Percentiles rank a stretch among this genome's conserved stretches.
Conservation (phyloP, 2,329 filamentous ascomycete species). For the Neofusicoccum ribis region DNA sequence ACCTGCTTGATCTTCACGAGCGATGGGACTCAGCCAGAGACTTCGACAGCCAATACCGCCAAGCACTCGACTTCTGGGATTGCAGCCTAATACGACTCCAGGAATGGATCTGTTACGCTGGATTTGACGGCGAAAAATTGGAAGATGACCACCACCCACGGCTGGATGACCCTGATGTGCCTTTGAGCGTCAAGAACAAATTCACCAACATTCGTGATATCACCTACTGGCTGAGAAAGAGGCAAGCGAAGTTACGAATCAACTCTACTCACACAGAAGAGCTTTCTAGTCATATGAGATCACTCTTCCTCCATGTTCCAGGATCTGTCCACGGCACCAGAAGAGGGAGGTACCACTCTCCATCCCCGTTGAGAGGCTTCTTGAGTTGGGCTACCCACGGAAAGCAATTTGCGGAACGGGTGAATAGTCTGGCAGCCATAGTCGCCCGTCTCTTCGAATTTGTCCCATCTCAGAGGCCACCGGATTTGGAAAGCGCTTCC, state of each 20-base stretch:
- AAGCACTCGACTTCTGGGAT: neutral
- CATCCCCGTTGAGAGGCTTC: neutral
- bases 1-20: neutral
- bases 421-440: neutral
- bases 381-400: neutral
- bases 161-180: neutral
- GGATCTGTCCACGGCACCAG: neutral
- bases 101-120: neutral
- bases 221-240: neutral
- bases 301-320: neutral
- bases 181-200: neutral
- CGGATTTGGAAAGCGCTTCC: rapidly evolving
- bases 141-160: neutral
- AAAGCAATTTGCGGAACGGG: neutral
- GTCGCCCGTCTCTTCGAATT: neutral
- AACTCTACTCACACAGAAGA: neutral
- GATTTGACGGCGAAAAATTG: neutral
- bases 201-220: neutral
- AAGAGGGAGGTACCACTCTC: neutral
- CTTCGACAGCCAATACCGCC: neutral
- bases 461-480: neutral
- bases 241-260: neutral
- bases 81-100: neutral
- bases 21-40: neutral
- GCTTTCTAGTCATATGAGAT: neutral